phyloP scores from a whole-genome alignment of 75 land plant species.

The Azolla pinnata region DNA sequence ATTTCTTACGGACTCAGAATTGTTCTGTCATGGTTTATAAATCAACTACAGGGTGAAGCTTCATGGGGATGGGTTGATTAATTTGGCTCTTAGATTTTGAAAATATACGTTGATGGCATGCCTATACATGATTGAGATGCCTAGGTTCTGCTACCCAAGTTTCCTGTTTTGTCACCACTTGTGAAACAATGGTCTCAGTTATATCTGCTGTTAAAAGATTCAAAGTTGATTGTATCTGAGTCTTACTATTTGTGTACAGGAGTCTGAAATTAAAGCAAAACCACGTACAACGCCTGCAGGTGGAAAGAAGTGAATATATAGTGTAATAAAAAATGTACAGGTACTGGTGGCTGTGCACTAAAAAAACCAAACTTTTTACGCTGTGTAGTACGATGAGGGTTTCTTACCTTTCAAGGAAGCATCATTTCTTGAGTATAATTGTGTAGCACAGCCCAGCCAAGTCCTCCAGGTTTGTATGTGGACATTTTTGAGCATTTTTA shows the following conservation, averaged over 20 bases:
- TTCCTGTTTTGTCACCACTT: no score
- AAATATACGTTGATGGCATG: no score
- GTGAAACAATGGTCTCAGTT: background rate
- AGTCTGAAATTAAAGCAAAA: slow-evolving; percentile 6
- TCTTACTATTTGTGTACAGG: slow-evolving; percentile 1
- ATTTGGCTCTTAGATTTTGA: no score
- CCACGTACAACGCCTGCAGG: slow-evolving; percentile 6
- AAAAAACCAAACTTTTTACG: background rate
- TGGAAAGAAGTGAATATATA: slow-evolving; percentile 6
- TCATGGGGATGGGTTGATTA: no score
- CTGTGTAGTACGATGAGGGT: slow-evolving; percentile 8
- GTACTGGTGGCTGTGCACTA: background rate
- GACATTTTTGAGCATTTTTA: background rate
- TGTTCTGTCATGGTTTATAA: no score
- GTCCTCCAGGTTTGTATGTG: slow-evolving; percentile 2
- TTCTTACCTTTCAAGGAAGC: slow-evolving; percentile 3
- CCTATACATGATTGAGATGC: no score
- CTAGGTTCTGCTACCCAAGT: no score
- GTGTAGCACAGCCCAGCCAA: background rate
- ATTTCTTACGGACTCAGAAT: no score
- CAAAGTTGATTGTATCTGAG: background rate
- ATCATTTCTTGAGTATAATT: background rate
- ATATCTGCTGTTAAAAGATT: background rate
- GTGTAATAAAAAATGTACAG: background rate
- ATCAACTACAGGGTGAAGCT: no score